These are phyloP conservation scores for Penicillium maclennaniae DNA, from an alignment of 495 filamentous ascomycete species.

Conservation along the genomic window DNA sequence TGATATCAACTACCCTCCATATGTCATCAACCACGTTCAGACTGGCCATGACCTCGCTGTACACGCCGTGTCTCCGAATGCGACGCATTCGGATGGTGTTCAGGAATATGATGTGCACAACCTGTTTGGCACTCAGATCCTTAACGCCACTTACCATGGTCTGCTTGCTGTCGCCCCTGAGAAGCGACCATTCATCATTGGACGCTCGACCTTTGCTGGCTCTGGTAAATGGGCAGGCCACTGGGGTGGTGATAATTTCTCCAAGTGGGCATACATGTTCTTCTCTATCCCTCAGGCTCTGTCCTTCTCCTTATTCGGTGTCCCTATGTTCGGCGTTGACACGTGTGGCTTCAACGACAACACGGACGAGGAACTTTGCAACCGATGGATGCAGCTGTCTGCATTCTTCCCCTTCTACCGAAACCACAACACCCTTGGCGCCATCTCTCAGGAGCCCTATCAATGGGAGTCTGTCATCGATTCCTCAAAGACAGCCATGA, in stretches of 20 bases:
- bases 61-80: conserved; percentile 73
- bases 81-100: conserved; percentile 68
- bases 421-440: conserved; percentile 69
- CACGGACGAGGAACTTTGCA: conserved; percentile 69
- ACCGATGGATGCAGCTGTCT: conserved; percentile 80
- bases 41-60: conserved; percentile 62
- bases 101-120: conserved; percentile 81
- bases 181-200: conserved; percentile 83
- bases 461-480: conserved; percentile 65
- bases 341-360: conserved; percentile 79
- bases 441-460: conserved; percentile 72
- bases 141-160: conserved; percentile 77
- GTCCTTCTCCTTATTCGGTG: conserved; percentile 74
- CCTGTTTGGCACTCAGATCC: conserved; percentile 67
- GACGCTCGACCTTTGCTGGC: conserved; percentile 77
- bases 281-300: conserved; percentile 80
- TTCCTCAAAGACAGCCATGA: conserved; percentile 65
- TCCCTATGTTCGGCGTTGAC: conserved; percentile 85
- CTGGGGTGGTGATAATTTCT: conserved; percentile 83
- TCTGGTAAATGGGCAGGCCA: conserved; percentile 79
- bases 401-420: conserved; percentile 90
- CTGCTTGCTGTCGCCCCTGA: conserved; percentile 57
- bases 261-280: conserved; percentile 65
- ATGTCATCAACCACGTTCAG: conserved; percentile 75
- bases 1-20: conserved; percentile 76